phyloP scores from a whole-genome alignment of 495 filamentous ascomycete genomes.

The Penicillium riverlandense region DNA sequence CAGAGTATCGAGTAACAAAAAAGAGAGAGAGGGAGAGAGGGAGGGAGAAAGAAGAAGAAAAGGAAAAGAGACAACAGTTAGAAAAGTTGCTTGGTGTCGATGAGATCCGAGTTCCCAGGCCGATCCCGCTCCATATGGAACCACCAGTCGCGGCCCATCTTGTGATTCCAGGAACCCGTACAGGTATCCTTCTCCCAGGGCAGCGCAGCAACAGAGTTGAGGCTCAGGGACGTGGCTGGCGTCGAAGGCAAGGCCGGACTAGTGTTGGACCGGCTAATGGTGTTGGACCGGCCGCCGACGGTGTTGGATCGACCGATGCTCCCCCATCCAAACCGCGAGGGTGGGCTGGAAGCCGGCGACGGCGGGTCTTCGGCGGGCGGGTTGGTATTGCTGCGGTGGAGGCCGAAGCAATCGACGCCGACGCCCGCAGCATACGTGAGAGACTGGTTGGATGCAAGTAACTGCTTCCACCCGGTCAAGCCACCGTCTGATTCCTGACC shows the following conservation, averaged over 20 bases:
- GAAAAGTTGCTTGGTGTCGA: conserved; percentile 33
- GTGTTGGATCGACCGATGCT: conserved; percentile 14
- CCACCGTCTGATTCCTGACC: conserved; percentile 40
- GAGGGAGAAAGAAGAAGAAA: neutral
- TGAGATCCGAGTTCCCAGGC: conserved; percentile 30
- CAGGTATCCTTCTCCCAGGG: conserved; percentile 42
- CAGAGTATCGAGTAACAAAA: conserved; percentile 3
- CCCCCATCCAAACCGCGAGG: conserved; percentile 34
- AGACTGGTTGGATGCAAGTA: conserved; percentile 37
- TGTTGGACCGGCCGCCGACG: no score
- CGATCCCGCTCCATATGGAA: conserved; percentile 44
- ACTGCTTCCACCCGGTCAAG: conserved; percentile 38
- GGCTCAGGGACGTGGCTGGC: conserved; percentile 29
- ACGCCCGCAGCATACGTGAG: conserved; percentile 33
- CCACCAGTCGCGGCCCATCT: conserved; percentile 42
- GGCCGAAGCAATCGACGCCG: conserved; percentile 32
- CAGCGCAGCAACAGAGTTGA: conserved; percentile 16
- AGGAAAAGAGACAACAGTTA: conserved; percentile 8
- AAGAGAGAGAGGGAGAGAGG: neutral
- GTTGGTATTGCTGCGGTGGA: conserved; percentile 13
- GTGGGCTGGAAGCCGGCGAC: conserved; percentile 27
- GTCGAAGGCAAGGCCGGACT: conserved; percentile 29
- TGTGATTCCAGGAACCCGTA: conserved; percentile 43
- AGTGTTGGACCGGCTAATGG: conserved; percentile 18
- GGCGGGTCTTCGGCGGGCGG: conserved; percentile 23